A percentile compares a stretch with the other conserved stretches of the same genome.
Conservation (phyloP, 305 asterid species). For the Fraxinus nigra region DNA sequence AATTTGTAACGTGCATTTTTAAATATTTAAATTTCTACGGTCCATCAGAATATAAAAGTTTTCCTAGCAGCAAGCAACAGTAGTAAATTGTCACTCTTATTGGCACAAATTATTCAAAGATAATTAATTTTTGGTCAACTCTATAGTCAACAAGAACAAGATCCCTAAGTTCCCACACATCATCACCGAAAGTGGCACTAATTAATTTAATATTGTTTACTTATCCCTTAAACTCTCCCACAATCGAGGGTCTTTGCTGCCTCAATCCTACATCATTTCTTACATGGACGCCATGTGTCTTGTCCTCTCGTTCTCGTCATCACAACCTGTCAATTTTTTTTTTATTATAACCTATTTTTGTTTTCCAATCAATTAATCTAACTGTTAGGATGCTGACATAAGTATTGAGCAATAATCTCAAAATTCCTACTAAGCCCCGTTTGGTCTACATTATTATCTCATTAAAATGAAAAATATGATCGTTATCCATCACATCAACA, state of each 20-base stretch:
- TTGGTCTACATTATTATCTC: too few species aligned
- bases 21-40: too few species aligned
- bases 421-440: neutral
- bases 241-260: slow-evolving; percentile 9
- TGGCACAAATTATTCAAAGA: slow-evolving; percentile 43
- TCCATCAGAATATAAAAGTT: too few species aligned
- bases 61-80: neutral
- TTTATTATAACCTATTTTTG: neutral
- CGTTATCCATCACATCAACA: too few species aligned
- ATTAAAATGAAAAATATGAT: too few species aligned
- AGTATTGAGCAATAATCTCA: neutral
- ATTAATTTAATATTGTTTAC: neutral
- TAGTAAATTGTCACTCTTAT: slow-evolving; percentile 13
- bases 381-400: slow-evolving; percentile 1
- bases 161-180: slow-evolving; percentile 5
- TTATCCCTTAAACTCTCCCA: slow-evolving; percentile 10
- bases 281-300: slow-evolving; percentile 24
- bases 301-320: neutral
- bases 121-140: neutral
- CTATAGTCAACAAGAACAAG: slow-evolving; percentile 31
- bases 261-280: slow-evolving; percentile 15
- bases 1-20: too few species aligned
- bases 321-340: neutral
- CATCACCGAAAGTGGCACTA: slow-evolving; percentile 41
- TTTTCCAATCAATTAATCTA: neutral